phyloP scores from a whole-genome alignment of 768 basidiomycete species.

The Leucosporidium yakuticum region DNA sequence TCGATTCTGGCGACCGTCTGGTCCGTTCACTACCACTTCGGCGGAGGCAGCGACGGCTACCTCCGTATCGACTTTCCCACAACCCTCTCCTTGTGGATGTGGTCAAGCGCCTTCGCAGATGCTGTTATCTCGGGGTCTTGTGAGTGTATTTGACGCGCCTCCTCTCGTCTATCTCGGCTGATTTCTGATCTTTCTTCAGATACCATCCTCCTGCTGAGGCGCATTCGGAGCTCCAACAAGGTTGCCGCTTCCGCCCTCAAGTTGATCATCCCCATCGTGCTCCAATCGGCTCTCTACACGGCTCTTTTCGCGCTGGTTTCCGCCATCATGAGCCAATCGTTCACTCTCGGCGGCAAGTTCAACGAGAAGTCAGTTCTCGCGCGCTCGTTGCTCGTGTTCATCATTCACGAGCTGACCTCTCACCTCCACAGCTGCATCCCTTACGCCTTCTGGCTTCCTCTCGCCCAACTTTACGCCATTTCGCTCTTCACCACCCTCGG shows the following conservation, averaged over 20 bases:
- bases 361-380: no score
- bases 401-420: no score
- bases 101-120: no score
- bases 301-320: neutral
- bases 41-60: no score
- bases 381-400: no score
- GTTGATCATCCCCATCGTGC: neutral
- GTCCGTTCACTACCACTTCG: no score
- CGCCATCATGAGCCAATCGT: neutral
- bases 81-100: no score
- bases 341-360: no score
- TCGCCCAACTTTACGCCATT: neutral
- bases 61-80: no score
- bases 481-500: constrained; percentile 4
- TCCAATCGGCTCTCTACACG: neutral
- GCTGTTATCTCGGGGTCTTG: neutral
- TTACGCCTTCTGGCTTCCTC: constrained; percentile 7
- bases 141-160: neutral
- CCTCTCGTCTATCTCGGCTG: neutral
- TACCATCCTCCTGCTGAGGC: neutral
- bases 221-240: neutral
- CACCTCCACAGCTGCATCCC: neutral
- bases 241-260: neutral
- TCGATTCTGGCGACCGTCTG: no score
- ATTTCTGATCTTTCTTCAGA: neutral